Percentiles rank a stretch among this genome's conserved stretches.
Evolutionary conservation across 306 rosid genomes (phyloP).

Genomic region (Quercus bicolor): DNA sequence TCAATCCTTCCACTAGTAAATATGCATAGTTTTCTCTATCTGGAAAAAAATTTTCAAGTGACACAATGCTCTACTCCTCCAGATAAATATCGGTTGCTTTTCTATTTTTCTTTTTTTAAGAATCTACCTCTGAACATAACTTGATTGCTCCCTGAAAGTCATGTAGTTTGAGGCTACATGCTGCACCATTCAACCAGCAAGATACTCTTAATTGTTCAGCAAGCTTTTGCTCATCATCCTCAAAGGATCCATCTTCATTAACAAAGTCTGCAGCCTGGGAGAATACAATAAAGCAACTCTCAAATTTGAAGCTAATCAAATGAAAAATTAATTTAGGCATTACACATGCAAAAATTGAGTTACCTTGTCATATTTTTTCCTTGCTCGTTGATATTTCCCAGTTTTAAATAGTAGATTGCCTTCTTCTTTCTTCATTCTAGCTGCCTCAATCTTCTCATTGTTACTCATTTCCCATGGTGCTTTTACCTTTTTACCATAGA

Average conservation of each 20-base stretch:
- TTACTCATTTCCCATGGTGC: constrained; percentile 62
- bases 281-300: not conserved
- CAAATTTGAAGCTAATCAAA: constrained; percentile 1
- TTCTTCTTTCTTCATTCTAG: constrained; percentile 66
- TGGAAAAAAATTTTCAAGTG: not conserved
- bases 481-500: constrained; percentile 48
- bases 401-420: constrained; percentile 52
- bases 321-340: not conserved
- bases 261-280: constrained; percentile 61
- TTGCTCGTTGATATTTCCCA: constrained; percentile 51
- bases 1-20: not conserved
- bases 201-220: constrained; percentile 47
- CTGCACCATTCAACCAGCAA: constrained; percentile 73
- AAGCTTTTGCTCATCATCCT: constrained; percentile 45
- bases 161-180: constrained; percentile 64
- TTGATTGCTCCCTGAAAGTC: constrained; percentile 55
- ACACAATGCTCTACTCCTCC: constrained; percentile 4
- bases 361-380: constrained; percentile 64
- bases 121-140: constrained; percentile 59
- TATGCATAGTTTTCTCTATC: not conserved
- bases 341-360: constrained; percentile 8
- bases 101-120: not conserved
- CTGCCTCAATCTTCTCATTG: constrained; percentile 58
- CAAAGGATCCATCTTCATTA: constrained; percentile 45
- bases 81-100: not conserved